Percentiles rank a stretch among this genome's conserved stretches.
These are phyloP conservation scores for Pythium angustatum DNA, from an alignment of 352 stramenopile genomes.

Conservation along the genomic window DNA sequence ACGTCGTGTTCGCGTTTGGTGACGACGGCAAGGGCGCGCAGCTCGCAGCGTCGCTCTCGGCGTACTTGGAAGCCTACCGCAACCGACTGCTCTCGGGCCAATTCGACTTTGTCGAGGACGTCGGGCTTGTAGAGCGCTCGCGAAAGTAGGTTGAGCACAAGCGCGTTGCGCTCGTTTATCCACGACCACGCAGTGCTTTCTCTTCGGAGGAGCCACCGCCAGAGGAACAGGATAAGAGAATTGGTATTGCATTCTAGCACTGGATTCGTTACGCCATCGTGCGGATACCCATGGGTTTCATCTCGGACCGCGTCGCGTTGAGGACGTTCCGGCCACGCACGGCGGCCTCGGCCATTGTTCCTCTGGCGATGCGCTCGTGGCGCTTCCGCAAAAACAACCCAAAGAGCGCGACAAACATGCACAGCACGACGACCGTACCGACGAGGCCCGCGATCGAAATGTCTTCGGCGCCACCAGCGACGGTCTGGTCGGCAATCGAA, in stretches of 20 bases:
- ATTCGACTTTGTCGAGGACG: constrained; percentile 82
- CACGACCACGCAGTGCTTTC: no score
- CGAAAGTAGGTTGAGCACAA: no score
- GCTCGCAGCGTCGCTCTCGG: constrained; percentile 52
- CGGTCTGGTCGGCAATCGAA: constrained; percentile 63
- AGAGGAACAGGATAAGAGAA: neutral
- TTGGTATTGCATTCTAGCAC: neutral
- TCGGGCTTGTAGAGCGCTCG: constrained; percentile 78
- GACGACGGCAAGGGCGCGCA: constrained; percentile 61
- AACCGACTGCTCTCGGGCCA: constrained; percentile 81
- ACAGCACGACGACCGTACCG: constrained; percentile 59
- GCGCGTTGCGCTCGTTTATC: no score
- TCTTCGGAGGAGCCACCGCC: no score
- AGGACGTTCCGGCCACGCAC: constrained; percentile 20
- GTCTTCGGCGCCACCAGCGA: constrained; percentile 58
- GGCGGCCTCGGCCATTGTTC: constrained; percentile 11
- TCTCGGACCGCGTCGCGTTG: constrained; percentile 31
- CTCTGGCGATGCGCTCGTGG: constrained; percentile 45
- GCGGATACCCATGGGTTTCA: constrained; percentile 76
- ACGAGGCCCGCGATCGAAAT: constrained; percentile 66
- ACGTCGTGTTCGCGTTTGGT: constrained; percentile 67
- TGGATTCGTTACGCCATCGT: constrained; percentile 40
- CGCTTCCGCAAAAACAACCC: constrained; percentile 58
- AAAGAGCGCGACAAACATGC: constrained; percentile 59
- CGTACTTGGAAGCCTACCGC: constrained; percentile 79